Base-by-base conservation (phyloP, 768 basidiomycete genomes). In the Podaxis sp. region DNA sequence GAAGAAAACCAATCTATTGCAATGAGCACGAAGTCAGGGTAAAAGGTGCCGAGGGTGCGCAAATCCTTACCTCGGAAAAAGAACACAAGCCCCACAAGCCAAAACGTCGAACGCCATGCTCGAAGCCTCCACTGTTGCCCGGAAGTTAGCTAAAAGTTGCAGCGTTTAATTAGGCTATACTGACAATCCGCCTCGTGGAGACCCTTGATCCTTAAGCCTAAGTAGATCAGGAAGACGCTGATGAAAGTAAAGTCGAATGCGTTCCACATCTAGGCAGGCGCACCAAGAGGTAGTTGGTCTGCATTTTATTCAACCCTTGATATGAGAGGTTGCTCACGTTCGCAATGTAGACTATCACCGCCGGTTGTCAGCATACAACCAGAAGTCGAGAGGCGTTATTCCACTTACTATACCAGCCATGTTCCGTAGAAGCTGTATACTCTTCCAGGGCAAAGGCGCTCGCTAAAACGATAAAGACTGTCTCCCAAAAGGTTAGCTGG, bases 361-460 rank as follows among this genome's bases (percentile, higher is more conserved):
- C 27, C 44, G 50, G n/a, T 58, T 38, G 36, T n/a, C 25, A 25
- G 37, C 62, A 48, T 62, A 37, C 25, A 48, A 27, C 6, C 5
- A 38, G 38, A 55, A 6, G 4, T 51, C 6, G 27, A 25, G 37
- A n/a, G 57, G 57, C 38, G 3, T 18, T n/a, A 61, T 36, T 61
- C 44, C 38, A 57, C 91, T 74, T 67, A 93, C 92, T 87, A 48
- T 83, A 81, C 91, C 90, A 94, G 25, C 94, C 93, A 67, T 95
- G 87, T 70, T 95, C 92, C 53, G 84, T 91, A 1, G 89, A 84
- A 4, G 91, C 84, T 0, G 93, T 93, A 70, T 95, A 95, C 72
- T 96, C 94, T 62, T 91, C 90, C 40, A 97, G 71, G 3, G 87
- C 76, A 65, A 96, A 94, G 1, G 93, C 93, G 4, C 79, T 73